Percentiles rank a stretch among this genome's conserved stretches.
Evolutionary conservation across 306 rosid species (phyloP).

Genomic region (Macrotyloma uniflorum): DNA sequence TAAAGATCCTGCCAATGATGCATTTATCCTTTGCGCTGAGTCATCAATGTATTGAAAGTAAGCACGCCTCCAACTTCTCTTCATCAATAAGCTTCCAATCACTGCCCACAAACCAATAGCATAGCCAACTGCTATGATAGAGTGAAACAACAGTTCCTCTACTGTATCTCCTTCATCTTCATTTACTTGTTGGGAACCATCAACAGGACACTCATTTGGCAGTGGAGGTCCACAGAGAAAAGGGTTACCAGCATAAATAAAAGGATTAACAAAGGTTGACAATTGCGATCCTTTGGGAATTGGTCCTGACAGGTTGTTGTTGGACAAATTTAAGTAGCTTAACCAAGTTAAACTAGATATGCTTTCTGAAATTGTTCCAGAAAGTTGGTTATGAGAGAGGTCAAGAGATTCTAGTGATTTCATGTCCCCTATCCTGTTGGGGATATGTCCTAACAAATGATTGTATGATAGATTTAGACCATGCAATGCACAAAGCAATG

Average conservation of each 20-base stretch:
- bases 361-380: constrained; percentile 16
- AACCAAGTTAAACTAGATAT: constrained; percentile 20
- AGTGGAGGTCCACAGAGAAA: constrained; percentile 34
- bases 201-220: background rate
- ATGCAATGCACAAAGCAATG: background rate
- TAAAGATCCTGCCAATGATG: background rate
- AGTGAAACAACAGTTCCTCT: constrained; percentile 33
- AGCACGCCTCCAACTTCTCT: background rate
- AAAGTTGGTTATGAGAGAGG: constrained; percentile 19
- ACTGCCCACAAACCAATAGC: background rate
- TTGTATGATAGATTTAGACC: constrained; percentile 29
- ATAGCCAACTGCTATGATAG: constrained; percentile 17
- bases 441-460: background rate
- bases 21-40: background rate
- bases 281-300: constrained; percentile 23
- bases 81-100: background rate
- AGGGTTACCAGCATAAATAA: constrained; percentile 21
- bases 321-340: constrained; percentile 14
- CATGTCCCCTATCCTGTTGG: constrained; percentile 7
- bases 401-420: constrained; percentile 31
- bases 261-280: background rate
- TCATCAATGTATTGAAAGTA: constrained; percentile 1
- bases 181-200: background rate
- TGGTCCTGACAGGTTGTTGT: constrained; percentile 34
- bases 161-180: background rate